phyloP scores from a whole-genome alignment of 169 alveolate species.

The Plasmodium cynomolgi region DNA sequence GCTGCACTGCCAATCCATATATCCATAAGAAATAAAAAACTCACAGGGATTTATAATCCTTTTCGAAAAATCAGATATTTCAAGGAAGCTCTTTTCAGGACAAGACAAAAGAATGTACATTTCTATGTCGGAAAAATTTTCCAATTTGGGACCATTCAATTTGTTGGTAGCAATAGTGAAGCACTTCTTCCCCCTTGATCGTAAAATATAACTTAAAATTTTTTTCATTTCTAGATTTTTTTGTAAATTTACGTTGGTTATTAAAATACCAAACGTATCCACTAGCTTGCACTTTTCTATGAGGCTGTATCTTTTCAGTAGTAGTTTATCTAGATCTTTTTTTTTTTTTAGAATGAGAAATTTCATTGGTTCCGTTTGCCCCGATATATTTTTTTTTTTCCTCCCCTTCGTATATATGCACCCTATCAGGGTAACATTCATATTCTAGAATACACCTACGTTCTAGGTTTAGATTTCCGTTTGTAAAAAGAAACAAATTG shows the following conservation, averaged over 20 bases:
- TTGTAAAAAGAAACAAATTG: constrained; percentile 23
- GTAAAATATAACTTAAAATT: constrained; percentile 54
- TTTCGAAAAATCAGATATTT: constrained; percentile 62
- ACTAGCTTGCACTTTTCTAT: constrained; percentile 78
- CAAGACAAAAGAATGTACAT: constrained; percentile 80
- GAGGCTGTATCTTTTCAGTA: constrained; percentile 73
- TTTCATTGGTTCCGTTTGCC: not conserved
- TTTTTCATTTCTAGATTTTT: constrained; percentile 58
- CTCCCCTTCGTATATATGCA: constrained; percentile 15
- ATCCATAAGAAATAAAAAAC: constrained; percentile 78
- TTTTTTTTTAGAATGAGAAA: not conserved
- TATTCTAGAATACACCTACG: constrained; percentile 35
- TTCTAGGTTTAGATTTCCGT: not conserved
- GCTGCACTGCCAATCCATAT: constrained; percentile 77
- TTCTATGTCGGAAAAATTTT: constrained; percentile 80
- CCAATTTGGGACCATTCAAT: constrained; percentile 81
- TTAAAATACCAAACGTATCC: constrained; percentile 77
- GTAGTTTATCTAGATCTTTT: constrained; percentile 10
- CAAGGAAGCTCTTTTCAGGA: constrained; percentile 75
- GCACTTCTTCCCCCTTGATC: constrained; percentile 64
- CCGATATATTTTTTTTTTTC: not conserved
- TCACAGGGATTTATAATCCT: constrained; percentile 79
- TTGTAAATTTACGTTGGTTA: constrained; percentile 68
- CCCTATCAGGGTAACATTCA: not conserved
- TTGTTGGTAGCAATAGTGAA: constrained; percentile 77